These are phyloP conservation scores for Aspergillus puulaauensis DNA, from an alignment of 2,329 filamentous ascomycete species.

Conservation along the genomic window DNA sequence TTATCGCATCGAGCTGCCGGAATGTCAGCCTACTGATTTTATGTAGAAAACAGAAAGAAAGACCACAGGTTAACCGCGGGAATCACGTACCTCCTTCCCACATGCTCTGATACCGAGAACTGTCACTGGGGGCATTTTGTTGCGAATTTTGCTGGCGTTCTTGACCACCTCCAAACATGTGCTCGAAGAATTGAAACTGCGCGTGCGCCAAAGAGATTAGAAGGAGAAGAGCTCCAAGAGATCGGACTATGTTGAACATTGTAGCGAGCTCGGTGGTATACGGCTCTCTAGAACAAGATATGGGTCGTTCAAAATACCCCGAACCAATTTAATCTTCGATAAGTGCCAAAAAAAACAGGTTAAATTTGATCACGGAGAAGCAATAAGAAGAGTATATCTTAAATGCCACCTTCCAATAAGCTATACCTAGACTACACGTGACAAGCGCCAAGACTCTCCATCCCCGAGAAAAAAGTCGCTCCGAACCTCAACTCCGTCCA, in stretches of 20 bases:
- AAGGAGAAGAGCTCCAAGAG: constrained; percentile 53
- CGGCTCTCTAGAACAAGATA: not conserved
- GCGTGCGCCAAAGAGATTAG: constrained; percentile 61
- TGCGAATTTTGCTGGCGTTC: constrained; percentile 61
- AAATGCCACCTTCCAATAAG: constrained; percentile 30
- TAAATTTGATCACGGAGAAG: not conserved
- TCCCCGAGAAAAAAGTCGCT: constrained; percentile 28
- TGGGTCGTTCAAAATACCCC: not conserved
- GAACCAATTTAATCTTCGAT: not conserved
- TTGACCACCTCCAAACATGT: constrained; percentile 76
- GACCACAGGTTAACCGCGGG: not conserved
- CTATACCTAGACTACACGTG: constrained; percentile 19
- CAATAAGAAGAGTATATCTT: not conserved
- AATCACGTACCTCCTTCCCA: constrained; percentile 62
- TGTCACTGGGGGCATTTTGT: constrained; percentile 80
- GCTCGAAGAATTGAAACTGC: constrained; percentile 97
- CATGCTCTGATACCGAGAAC: constrained; percentile 70
- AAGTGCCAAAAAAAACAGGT: not conserved
- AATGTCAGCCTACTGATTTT: constrained; percentile 3
- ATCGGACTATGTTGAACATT: constrained; percentile 29
- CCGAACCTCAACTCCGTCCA: constrained; percentile 12
- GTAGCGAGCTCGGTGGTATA: not conserved
- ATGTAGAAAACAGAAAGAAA: constrained; percentile 16
- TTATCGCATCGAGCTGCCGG: constrained; percentile 76
- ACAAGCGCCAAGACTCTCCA: constrained; percentile 23